Evolutionary conservation across 257 asterid species (phyloP).

Genomic region (Solanum arcanum): DNA sequence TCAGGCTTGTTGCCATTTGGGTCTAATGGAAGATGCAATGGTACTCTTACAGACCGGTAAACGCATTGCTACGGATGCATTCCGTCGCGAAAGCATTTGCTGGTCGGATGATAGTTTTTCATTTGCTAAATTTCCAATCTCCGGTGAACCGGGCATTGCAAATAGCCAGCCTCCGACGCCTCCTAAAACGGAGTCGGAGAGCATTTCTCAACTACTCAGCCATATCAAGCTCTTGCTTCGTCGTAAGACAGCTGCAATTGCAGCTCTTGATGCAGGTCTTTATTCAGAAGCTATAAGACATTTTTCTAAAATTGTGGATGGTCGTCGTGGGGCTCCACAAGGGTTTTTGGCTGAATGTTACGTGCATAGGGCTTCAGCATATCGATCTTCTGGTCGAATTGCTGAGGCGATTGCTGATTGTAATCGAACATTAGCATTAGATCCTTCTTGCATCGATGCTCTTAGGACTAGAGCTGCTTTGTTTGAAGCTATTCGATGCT

Average conservation of each 20-base stretch:
- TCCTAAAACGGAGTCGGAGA: conserved; percentile 45
- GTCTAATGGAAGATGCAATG: conserved; percentile 94
- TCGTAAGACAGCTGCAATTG: conserved; percentile 64
- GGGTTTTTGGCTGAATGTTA: conserved; percentile 60
- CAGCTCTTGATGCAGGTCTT: conserved; percentile 66
- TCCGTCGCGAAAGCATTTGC: conserved; percentile 84
- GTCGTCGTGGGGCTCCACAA: conserved; percentile 72
- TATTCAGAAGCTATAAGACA: conserved; percentile 57
- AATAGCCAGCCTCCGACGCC: conserved; percentile 27
- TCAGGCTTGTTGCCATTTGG: conserved; percentile 91
- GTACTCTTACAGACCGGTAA: conserved; percentile 81
- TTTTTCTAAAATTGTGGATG: conserved; percentile 64
- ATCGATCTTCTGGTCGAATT: conserved; percentile 38
- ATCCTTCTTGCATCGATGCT: conserved; percentile 62
- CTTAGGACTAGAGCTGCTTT: conserved; percentile 52
- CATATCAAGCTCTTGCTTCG: conserved; percentile 66
- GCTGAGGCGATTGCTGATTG: conserved; percentile 76
- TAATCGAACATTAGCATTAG: conserved; percentile 55
- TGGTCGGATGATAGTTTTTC: conserved; percentile 75
- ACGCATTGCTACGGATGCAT: conserved; percentile 82
- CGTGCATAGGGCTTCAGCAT: conserved; percentile 57
- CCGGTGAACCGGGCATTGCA: conserved; percentile 16
- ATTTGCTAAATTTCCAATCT: conserved; percentile 36
- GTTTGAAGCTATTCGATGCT: conserved; percentile 52
- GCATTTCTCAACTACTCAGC: conserved; percentile 52